A percentile compares a stretch with the other conserved stretches of the same genome.
These are phyloP conservation scores for Fusarium keratoplasticum DNA, from an alignment of 2,329 filamentous ascomycete genomes.

Conservation along the genomic window DNA sequence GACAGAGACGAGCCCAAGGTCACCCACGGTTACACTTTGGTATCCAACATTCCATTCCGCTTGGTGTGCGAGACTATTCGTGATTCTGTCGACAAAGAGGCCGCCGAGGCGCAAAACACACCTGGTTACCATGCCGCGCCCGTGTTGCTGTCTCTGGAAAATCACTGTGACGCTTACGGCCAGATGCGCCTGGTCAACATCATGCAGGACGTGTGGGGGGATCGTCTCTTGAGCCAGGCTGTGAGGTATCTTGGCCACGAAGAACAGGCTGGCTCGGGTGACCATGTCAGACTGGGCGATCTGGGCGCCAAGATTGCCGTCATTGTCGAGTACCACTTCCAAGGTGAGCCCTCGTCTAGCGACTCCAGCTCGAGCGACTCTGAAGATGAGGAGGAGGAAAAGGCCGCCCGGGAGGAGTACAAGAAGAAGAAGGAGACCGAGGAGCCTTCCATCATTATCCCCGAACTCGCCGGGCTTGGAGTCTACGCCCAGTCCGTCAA, in stretches of 20 bases:
- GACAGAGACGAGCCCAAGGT: conserved; percentile 74
- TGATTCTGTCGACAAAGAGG: conserved; percentile 70
- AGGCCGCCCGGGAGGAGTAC: conserved; percentile 63
- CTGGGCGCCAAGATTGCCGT: conserved; percentile 73
- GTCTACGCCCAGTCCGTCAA: conserved; percentile 79
- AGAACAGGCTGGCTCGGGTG: conserved; percentile 62
- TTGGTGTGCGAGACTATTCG: conserved; percentile 74
- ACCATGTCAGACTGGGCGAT: conserved; percentile 69
- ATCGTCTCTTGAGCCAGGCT: conserved; percentile 68
- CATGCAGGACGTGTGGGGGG: conserved; percentile 72
- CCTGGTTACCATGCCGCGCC: conserved; percentile 63
- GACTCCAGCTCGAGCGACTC: conserved; percentile 48
- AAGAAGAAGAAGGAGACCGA: conserved; percentile 63
- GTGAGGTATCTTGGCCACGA: conserved; percentile 66
- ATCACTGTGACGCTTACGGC: conserved; percentile 71
- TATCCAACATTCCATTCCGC: conserved; percentile 74
- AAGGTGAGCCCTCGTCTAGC: conserved; percentile 59
- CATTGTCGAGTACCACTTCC: conserved; percentile 75
- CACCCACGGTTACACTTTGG: conserved; percentile 76
- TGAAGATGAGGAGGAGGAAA: conserved; percentile 57
- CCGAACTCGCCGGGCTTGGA: conserved; percentile 73
- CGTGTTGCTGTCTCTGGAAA: conserved; percentile 74
- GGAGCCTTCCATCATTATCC: conserved; percentile 64
- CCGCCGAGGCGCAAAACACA: conserved; percentile 51
- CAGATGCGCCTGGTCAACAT: conserved; percentile 72